phyloP scores from a whole-genome alignment of 2,329 filamentous ascomycete species.

The Zopfia rhizophila region DNA sequence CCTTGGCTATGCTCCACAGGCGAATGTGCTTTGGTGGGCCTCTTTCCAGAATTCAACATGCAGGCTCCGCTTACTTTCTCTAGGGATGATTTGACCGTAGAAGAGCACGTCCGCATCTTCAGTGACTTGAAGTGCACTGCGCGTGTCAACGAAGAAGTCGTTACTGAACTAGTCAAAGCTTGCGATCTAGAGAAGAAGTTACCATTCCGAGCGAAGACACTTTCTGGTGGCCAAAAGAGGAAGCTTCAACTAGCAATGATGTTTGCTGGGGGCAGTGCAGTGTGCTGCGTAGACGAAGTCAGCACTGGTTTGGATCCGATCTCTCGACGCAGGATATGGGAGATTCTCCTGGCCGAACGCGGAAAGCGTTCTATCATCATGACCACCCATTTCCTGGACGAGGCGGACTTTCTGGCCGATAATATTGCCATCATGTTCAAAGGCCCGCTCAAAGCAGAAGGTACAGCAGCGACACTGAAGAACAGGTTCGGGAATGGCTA shows the following conservation, averaged over 20 bases:
- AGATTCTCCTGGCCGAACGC: constrained; percentile 85
- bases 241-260: constrained; percentile 93
- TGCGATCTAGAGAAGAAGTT: constrained; percentile 81
- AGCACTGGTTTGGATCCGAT: constrained; percentile 87
- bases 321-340: constrained; percentile 88
- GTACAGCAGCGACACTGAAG: constrained; percentile 85
- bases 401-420: constrained; percentile 87
- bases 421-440: constrained; percentile 87
- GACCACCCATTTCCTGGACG: constrained; percentile 91
- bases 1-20: constrained; percentile 38
- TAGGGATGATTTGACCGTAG: constrained; percentile 39
- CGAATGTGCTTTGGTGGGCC: constrained; percentile 36
- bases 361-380: constrained; percentile 82
- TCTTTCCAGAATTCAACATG: neutral
- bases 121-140: constrained; percentile 37
- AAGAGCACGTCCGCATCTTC: constrained; percentile 41
- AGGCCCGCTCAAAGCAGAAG: constrained; percentile 79
- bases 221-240: constrained; percentile 89
- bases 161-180: constrained; percentile 57
- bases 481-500: constrained; percentile 82
- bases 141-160: constrained; percentile 57
- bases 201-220: constrained; percentile 74
- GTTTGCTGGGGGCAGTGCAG: constrained; percentile 84
- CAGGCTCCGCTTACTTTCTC: constrained; percentile 45
- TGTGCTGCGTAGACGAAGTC: constrained; percentile 91